phyloP scores from a whole-genome alignment of 495 filamentous ascomycete species.

The Lindgomyces ingoldianus region DNA sequence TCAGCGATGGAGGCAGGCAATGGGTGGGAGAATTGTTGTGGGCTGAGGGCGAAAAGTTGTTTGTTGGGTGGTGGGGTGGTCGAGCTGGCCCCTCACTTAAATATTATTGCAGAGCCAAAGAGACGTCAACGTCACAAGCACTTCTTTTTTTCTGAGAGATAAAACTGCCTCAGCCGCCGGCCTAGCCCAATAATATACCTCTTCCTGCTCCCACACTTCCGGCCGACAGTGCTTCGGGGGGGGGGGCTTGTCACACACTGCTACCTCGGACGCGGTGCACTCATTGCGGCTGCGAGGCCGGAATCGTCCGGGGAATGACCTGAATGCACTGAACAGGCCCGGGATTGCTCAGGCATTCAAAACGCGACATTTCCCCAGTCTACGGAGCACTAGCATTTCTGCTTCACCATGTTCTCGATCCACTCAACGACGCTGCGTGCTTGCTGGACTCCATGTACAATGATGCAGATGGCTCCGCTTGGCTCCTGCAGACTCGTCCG shows the following conservation, averaged over 20 bases:
- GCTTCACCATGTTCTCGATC: not conserved
- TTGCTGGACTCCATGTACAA: not conserved
- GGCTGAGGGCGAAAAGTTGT: constrained; percentile 3
- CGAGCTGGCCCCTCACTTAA: not conserved
- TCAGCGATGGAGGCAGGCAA: not conserved
- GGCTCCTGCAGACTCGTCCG: constrained; percentile 11
- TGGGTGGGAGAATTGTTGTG: constrained; percentile 7
- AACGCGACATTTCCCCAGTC: not conserved
- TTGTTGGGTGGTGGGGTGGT: constrained; percentile 12
- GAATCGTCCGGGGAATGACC: constrained; percentile 8
- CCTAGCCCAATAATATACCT: constrained; percentile 8
- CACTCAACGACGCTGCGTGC: not conserved
- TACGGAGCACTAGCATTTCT: not conserved
- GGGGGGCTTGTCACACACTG: not conserved
- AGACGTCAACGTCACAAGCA: not conserved
- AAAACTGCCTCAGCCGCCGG: not conserved
- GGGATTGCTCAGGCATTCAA: constrained; percentile 7
- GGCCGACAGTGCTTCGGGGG: constrained; percentile 8
- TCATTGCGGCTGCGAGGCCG: not conserved
- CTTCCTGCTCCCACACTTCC: constrained; percentile 11
- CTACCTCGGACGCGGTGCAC: constrained; percentile 23
- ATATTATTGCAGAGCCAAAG: not conserved
- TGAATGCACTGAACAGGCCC: too few species aligned
- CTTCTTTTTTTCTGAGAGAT: constrained; percentile 3
- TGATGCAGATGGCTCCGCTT: constrained; percentile 8